These are phyloP conservation scores for Aspergillus sp. DNA, from an alignment of 2,329 filamentous ascomycete genomes.

Conservation along the genomic window DNA sequence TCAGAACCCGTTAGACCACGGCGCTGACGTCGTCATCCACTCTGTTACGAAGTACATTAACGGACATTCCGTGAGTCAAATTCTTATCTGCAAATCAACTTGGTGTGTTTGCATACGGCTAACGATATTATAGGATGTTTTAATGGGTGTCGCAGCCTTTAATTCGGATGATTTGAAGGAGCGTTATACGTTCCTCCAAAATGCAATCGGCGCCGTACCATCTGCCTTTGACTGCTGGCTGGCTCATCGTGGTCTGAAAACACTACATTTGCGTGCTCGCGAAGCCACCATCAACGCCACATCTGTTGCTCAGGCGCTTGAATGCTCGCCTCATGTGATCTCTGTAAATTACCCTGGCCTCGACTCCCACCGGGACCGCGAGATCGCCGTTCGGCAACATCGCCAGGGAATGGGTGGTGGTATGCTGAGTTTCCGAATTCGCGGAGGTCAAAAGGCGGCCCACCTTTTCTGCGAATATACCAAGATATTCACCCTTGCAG, in stretches of 20 bases:
- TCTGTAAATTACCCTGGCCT: constrained; percentile 95
- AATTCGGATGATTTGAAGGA: constrained; percentile 78
- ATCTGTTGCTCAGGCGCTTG: constrained; percentile 72
- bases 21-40: constrained; percentile 95
- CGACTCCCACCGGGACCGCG: constrained; percentile 79
- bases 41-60: constrained; percentile 99
- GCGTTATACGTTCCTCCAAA: constrained; percentile 86
- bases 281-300: constrained; percentile 82
- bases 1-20: constrained; percentile 92
- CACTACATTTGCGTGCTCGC: constrained; percentile 85
- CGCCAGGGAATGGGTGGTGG: constrained; percentile 91
- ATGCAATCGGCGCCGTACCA: constrained; percentile 93
- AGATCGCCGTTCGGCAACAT: constrained; percentile 86
- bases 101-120: neutral
- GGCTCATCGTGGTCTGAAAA: constrained; percentile 94
- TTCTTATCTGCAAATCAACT: neutral
- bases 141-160: constrained; percentile 96
- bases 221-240: constrained; percentile 98
- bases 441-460: constrained; percentile 79
- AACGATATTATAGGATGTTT: constrained; percentile 64
- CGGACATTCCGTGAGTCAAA: constrained; percentile 65
- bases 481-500: constrained; percentile 87
- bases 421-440: constrained; percentile 95
- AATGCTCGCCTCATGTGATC: constrained; percentile 77
- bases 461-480: constrained; percentile 90